Percentiles rank a stretch among this genome's conserved stretches.
phyloP scores from a whole-genome alignment of 2,329 filamentous ascomycete species.

The Verticillium tricorpus region DNA sequence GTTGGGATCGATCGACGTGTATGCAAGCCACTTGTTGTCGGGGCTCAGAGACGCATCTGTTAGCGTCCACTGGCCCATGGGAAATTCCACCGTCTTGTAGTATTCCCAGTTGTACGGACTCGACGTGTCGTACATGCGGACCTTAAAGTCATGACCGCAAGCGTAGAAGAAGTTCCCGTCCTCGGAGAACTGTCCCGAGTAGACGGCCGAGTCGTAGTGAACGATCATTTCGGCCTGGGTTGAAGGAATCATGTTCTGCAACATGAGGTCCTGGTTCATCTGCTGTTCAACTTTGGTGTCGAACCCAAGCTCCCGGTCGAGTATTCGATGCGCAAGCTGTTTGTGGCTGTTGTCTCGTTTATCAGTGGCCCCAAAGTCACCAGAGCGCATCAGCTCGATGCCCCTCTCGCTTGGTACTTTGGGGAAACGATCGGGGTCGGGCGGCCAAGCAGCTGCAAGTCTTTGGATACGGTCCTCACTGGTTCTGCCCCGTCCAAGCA shows the following conservation, averaged over 20 bases:
- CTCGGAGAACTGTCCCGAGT: slow-evolving; percentile 93
- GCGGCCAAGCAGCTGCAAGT: slow-evolving; percentile 24
- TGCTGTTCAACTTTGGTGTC: slow-evolving; percentile 54
- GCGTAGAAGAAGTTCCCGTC: slow-evolving; percentile 97
- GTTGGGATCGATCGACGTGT: slow-evolving; percentile 79
- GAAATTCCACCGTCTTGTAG: slow-evolving; percentile 85
- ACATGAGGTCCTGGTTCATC: slow-evolving; percentile 51
- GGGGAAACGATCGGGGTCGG: slow-evolving; percentile 64
- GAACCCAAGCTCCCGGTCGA: slow-evolving; percentile 79
- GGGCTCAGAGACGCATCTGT: slow-evolving; percentile 89
- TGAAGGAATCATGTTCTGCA: slow-evolving; percentile 69
- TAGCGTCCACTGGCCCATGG: slow-evolving; percentile 89
- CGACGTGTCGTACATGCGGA: slow-evolving; percentile 96
- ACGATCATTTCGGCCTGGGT: slow-evolving; percentile 80
- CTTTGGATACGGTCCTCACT: too few species aligned
- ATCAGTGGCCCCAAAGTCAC: slow-evolving; percentile 68
- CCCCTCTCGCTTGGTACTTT: slow-evolving; percentile 79
- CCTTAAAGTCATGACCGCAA: slow-evolving; percentile 86
- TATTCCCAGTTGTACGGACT: slow-evolving; percentile 95
- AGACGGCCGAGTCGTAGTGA: slow-evolving; percentile 80
- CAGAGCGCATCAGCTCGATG: slow-evolving; percentile 72
- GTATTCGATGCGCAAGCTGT: slow-evolving; percentile 63
- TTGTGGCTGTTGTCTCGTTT: slow-evolving; percentile 45
- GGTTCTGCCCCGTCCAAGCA: slow-evolving; percentile 29
- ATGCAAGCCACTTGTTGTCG: slow-evolving; percentile 88